Conservation (phyloP, 345 rosid genomes). For the Reutealis trisperma region DNA sequence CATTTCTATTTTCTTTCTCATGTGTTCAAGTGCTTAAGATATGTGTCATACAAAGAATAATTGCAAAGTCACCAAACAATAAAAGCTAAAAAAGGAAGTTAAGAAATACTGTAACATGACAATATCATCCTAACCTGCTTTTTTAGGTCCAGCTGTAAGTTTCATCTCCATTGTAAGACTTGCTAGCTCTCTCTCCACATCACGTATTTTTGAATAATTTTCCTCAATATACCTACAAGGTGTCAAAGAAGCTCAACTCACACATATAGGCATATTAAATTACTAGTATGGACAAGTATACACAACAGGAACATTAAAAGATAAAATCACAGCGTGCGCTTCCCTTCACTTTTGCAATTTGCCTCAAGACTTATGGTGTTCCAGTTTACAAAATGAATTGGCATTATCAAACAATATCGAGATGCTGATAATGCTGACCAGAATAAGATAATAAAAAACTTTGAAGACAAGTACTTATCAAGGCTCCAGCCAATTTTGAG, state of each 20-base stretch:
- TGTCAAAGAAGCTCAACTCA: slow-evolving; percentile 12
- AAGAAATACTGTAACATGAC: slow-evolving; percentile 9
- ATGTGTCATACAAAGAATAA: slow-evolving; percentile 22
- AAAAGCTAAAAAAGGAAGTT: slow-evolving; percentile 8
- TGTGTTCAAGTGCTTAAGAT: slow-evolving; percentile 66
- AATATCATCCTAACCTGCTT: slow-evolving; percentile 56
- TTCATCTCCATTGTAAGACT: slow-evolving; percentile 87
- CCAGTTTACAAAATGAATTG: not conserved
- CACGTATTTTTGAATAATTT: slow-evolving; percentile 78
- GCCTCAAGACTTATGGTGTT: not conserved
- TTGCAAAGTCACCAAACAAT: slow-evolving; percentile 24
- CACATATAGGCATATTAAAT: not conserved
- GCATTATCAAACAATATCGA: no score
- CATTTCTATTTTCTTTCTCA: slow-evolving; percentile 88
- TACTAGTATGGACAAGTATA: not conserved
- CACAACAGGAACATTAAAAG: not conserved
- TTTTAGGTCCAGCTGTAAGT: slow-evolving; percentile 97
- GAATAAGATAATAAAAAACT: not conserved
- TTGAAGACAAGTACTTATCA: not conserved
- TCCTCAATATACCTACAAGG: slow-evolving; percentile 74
- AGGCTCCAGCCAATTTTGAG: not conserved
- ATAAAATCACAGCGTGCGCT: no score
- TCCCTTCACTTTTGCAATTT: not conserved
- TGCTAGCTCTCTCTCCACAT: slow-evolving; percentile 79
- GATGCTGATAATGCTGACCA: not conserved